Evolutionary conservation across 75 land plant species (phyloP), one percentile per base, ranked within the genome.

Genomic region (Ceratopteris richardii): DNA sequence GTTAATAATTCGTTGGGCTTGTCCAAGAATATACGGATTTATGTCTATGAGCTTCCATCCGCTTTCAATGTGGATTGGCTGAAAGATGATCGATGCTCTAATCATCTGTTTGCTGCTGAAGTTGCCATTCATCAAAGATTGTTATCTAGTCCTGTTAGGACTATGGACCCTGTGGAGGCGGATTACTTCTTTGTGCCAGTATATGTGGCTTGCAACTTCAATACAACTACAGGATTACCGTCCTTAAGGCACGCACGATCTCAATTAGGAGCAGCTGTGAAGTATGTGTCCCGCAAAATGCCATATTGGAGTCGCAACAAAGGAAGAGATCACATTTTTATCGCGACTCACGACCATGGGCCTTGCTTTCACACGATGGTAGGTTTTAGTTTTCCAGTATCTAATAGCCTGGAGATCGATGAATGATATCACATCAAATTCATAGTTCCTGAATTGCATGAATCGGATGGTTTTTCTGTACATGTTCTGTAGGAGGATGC

Each of bases 301-400:
- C 86, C 86, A 7, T 93, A 72, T 65, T 93, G 98, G 98, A 88
- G 89, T 41, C 72, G 96, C 14, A 77, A 76, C 60, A 23, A 27
- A 43, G 98, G 98, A 36, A 47, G 69, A 16, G 98, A 93, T 63
- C 98, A 93, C 64, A 61, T 88, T 54, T 88, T 93, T 56, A 87
- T 86, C 6, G 95, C 95, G 12, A 80, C 98, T 11, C 98, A 93
- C 29, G 98, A 93, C 53, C 83, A 63, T 28, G 98, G 95, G 16
- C 72, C 98, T 31, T 93, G 98, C 56, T 93, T 93, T 58, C 98
- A 89, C 74, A 61, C 98, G 48, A 73, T 93, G 96, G 97, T 82
- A 29, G 27, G 71, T 46, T 9, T 4, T 3, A 9, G n/a, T n/a
- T n/a, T n/a, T n/a, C 37, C 3, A 9, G 37, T 4, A 33, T 33